Percentiles rank a stretch among this genome's conserved stretches.
These are phyloP conservation scores for Ceratobasidium sp. DNA, from an alignment of 1,284 basidiomycete genomes.

Conservation along the genomic window DNA sequence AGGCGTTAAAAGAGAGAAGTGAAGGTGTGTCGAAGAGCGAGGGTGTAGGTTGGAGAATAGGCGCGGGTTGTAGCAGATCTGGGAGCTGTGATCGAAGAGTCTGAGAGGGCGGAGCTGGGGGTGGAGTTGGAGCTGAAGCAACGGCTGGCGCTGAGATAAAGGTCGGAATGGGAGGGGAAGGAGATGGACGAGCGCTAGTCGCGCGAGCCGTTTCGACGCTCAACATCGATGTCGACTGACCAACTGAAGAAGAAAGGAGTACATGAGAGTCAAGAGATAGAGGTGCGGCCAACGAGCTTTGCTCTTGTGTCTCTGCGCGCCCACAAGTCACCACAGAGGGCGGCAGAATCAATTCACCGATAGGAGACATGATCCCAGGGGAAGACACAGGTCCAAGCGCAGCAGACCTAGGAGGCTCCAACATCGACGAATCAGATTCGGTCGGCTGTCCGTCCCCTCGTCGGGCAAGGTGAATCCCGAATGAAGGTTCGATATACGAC, in stretches of 20 bases:
- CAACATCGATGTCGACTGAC: not conserved
- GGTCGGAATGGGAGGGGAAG: not conserved
- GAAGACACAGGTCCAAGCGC: conserved; percentile 11
- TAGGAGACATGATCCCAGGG: conserved; percentile 18
- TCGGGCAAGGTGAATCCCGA: conserved; percentile 9
- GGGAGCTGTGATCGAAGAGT: not conserved
- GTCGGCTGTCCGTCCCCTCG: not conserved
- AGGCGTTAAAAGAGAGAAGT: not conserved
- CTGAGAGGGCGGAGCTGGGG: not conserved
- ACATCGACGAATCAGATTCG: conserved; percentile 10
- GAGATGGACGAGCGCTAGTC: not conserved
- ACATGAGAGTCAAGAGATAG: not conserved
- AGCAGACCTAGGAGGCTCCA: conserved; percentile 21
- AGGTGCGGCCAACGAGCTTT: not conserved
- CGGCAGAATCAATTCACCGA: conserved; percentile 35
- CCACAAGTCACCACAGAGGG: conserved; percentile 17
- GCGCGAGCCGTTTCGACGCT: not conserved
- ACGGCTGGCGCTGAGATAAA: not conserved
- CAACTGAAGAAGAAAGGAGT: not conserved
- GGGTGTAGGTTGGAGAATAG: conserved; percentile 10
- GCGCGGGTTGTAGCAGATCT: not conserved
- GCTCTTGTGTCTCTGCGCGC: not conserved
- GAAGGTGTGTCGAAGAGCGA: conserved; percentile 2
- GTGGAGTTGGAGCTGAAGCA: not conserved
- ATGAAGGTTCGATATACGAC: conserved; percentile 37